Evolutionary conservation across 176 grass and related monocot species (phyloP), one percentile per base, ranked within the genome.

Genomic region (Musa troglodytarum): DNA sequence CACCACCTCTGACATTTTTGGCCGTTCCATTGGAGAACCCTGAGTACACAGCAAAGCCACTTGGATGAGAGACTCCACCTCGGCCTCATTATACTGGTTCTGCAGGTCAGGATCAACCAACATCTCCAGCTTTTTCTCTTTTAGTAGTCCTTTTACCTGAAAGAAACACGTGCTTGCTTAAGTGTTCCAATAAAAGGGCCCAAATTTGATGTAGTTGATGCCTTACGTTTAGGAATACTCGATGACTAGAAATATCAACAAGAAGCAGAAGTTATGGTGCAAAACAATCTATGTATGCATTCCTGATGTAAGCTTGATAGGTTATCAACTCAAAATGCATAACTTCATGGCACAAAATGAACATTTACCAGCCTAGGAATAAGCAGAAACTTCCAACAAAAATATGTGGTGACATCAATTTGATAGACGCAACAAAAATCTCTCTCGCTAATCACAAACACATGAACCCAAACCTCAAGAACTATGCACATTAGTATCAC

Each of bases 111-210:
- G 72, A 58, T 74, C 72, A 29, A 74, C 72, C 52, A 74, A 29
- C 72, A 74, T 74, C 13, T 74, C 72, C 72, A 74, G 53, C 23
- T 74, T 74, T 74, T 74, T 74, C 72, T 58, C 72, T 74, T 74
- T 74, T 15, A 74, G 72, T 9, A 74, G 24, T 56, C 72, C 72
- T 74, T 74, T 74, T 2, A 74, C 72, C 72, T 74, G 52, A 3
- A 56, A 58, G 52, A 14, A 57, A 74, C 20, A 19, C 19, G 17
- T 54, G 63, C 9, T 50, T 2, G 69, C 14, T 19, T 54, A 17
- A 26, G 28, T 54, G 3, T 73, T 16, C 15, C 50, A 54, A 52
- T 54, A 54, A 10, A 11, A 50, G 26, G 13, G 21, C 16, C 20
- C 22, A 8, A 6, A 34, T 34, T 34, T 34, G 34, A 34, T 4